A percentile compares a stretch with the other conserved stretches of the same genome.
These are phyloP conservation scores for Acidiella bohemica DNA, from an alignment of 495 filamentous ascomycete species.

Conservation along the genomic window DNA sequence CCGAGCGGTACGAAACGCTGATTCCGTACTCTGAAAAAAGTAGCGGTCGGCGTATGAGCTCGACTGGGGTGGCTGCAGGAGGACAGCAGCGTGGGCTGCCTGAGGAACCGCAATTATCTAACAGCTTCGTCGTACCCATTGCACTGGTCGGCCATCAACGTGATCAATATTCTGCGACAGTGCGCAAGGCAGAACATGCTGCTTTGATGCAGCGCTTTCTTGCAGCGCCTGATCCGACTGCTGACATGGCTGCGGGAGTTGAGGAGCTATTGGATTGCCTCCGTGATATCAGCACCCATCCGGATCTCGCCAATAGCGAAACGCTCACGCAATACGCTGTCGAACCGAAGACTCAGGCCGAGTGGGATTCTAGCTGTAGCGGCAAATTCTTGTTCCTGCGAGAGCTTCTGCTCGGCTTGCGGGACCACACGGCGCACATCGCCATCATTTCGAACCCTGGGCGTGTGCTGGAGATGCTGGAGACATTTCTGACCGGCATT, in stretches of 20 bases:
- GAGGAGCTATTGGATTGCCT: conserved; percentile 32
- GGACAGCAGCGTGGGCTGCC: not conserved
- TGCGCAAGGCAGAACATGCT: not conserved
- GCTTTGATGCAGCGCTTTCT: conserved; percentile 9
- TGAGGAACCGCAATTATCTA: not conserved
- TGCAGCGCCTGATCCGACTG: conserved; percentile 3
- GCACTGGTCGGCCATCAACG: conserved; percentile 16
- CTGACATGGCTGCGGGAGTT: conserved; percentile 19
- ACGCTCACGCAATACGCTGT: conserved; percentile 29
- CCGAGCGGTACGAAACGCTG: conserved; percentile 17
- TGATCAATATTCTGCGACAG: conserved; percentile 14
- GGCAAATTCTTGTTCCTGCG: conserved; percentile 45
- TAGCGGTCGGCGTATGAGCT: not conserved
- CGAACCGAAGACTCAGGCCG: conserved; percentile 34
- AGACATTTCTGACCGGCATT: conserved; percentile 39
- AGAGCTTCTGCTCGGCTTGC: conserved; percentile 36
- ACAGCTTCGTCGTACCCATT: conserved; percentile 9
- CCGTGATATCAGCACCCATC: conserved; percentile 39
- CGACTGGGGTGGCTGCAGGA: not conserved
- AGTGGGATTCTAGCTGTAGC: conserved; percentile 44
- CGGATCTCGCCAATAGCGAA: conserved; percentile 38
- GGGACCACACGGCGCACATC: conserved; percentile 34
- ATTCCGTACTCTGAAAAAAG: conserved; percentile 7
- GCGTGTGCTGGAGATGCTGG: conserved; percentile 35
- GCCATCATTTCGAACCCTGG: conserved; percentile 34